Evolutionary conservation across 305 asterid genomes (phyloP), one percentile per base, ranked within the genome.

Genomic region (Fraxinus sp.): DNA sequence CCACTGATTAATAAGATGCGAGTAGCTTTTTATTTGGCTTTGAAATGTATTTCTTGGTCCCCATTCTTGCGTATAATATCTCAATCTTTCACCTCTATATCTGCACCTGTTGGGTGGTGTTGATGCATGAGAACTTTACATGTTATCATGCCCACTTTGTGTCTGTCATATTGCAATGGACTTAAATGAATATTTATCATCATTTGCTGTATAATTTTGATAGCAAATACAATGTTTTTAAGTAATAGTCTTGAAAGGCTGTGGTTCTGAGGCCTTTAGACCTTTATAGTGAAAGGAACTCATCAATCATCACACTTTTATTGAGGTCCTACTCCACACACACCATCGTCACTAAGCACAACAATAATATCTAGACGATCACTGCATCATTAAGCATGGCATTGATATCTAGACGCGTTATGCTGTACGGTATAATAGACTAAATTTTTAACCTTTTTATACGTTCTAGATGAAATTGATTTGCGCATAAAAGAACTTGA

Each of bases 121-220:
- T 55, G 84, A 84, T 49, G 57, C 18, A 49, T 49, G 59, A 49
- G 59, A 49, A 49, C 59, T 44, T 44, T 13, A 44, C 55, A 44
- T 79, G 79, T 46, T 82, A 80, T 87, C 88, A 84, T 83, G 78
- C 2, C 41, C 82, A 46, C 82, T 85, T 83, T 57, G 52, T 87
- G 81, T 30, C 80, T 82, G 37, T 79, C 81, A 76, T 79, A 49
- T 30, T 68, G 74, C 37, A 68, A 68, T 68, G 74, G 9, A 13
- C 24, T 68, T 7, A 20, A n/a, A 7, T 32, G 9, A 2, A 32
- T 2, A 22, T 14, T 4, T 16, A 32, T 71, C 44, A 5, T 71
- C 24, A 5, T 71, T 2, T 32, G 10, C 9, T 0, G 9, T 14
- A 13, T 32, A 70, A 70, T 4, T 28, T 13, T 6, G 20, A 28